Percentiles rank a stretch among this genome's conserved stretches.
These are phyloP conservation scores for Suillus discolor DNA, from an alignment of 768 basidiomycete species.

Conservation along the genomic window DNA sequence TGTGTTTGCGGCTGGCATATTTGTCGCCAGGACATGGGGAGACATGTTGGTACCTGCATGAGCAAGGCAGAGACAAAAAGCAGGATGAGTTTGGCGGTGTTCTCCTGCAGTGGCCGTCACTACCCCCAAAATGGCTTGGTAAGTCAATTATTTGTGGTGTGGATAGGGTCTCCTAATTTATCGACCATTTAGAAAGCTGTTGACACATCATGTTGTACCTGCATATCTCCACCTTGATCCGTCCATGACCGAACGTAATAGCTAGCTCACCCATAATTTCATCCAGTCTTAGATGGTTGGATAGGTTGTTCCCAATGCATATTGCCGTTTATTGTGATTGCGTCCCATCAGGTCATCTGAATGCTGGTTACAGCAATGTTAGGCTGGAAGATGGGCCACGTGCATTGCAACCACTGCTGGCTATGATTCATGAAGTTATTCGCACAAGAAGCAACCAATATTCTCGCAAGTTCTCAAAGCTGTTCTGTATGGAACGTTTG, in stretches of 20 bases:
- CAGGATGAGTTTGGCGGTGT: neutral
- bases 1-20: conserved; percentile 71
- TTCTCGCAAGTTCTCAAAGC: neutral
- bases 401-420: conserved; percentile 2
- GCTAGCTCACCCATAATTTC: conserved; percentile 10
- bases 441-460: neutral
- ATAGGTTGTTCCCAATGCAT: conserved; percentile 6
- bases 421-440: conserved; percentile 5
- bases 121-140: conserved; percentile 2
- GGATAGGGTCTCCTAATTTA: neutral
- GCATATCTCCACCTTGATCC: conserved; percentile 1
- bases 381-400: neutral
- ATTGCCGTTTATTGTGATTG: conserved; percentile 7
- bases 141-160: neutral
- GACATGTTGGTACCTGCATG: conserved; percentile 73
- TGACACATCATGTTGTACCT: conserved; percentile 4
- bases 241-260: conserved; percentile 6
- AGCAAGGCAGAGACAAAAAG: conserved; percentile 10
- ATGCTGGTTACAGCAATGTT: conserved; percentile 1
- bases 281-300: conserved; percentile 6
- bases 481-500: neutral
- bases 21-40: conserved; percentile 76
- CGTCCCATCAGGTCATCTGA: neutral
- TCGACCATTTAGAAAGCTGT: neutral
- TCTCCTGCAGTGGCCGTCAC: neutral